These are phyloP conservation scores for Sporothrix globosa DNA, from an alignment of 2,329 filamentous ascomycete genomes.

Conservation along the genomic window DNA sequence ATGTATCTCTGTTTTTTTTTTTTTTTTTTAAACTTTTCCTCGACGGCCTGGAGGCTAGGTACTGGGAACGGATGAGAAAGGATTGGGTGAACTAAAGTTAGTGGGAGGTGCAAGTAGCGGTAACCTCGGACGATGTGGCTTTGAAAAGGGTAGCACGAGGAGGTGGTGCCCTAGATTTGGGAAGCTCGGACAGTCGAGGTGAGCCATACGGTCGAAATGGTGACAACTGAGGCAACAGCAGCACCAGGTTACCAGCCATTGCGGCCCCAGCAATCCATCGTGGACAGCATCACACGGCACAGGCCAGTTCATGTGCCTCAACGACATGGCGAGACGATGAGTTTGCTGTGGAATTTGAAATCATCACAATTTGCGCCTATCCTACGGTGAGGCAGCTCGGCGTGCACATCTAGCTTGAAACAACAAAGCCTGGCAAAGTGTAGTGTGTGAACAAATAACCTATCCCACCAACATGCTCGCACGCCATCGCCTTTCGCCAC, in stretches of 20 bases:
- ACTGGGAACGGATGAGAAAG: background rate
- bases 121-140: background rate
- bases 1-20: too few species aligned
- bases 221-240: background rate
- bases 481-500: background rate
- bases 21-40: background rate
- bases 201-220: background rate
- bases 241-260: background rate
- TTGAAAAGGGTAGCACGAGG: background rate
- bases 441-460: background rate
- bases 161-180: background rate
- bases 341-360: too few species aligned
- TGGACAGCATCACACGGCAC: constrained; percentile 18
- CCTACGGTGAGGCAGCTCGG: constrained; percentile 9
- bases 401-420: background rate
- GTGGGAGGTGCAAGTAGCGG: constrained; percentile 4
- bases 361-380: background rate
- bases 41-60: background rate
- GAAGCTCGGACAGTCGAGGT: background rate
- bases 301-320: background rate
- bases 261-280: background rate
- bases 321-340: background rate
- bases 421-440: background rate
- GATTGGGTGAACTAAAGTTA: constrained; percentile 23
- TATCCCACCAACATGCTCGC: background rate